phyloP scores from a whole-genome alignment of 129 eudicot genomes.

The Logfia minima region DNA sequence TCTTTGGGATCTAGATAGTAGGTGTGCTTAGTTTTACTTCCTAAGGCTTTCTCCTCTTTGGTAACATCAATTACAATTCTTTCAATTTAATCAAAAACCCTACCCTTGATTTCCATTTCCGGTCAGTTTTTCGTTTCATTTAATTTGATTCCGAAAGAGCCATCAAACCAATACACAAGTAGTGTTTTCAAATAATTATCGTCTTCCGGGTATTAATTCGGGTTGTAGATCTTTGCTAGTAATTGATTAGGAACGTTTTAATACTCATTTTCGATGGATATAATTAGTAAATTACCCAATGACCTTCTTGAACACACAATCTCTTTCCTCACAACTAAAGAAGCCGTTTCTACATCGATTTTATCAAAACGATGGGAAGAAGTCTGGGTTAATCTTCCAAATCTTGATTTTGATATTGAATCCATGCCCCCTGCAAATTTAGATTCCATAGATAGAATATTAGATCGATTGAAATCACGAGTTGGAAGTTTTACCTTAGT shows the following conservation, averaged over 20 bases:
- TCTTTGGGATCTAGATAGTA: neutral
- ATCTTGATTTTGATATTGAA: neutral
- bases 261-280: neutral
- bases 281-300: neutral
- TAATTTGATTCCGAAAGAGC: neutral
- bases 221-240: neutral
- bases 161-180: neutral
- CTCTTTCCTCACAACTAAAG: neutral
- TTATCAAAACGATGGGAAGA: neutral
- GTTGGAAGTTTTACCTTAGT: neutral
- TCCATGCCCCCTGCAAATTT: neutral
- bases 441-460: neutral
- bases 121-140: neutral
- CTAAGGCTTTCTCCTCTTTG: neutral
- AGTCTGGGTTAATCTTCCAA: neutral
- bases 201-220: neutral
- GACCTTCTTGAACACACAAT: neutral
- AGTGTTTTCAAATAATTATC: neutral
- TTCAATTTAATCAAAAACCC: neutral
- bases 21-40: neutral
- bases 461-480: neutral
- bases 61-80: neutral
- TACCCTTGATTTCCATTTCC: neutral
- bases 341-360: neutral
- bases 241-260: neutral